Percentiles rank a stretch among this genome's conserved stretches.
Evolutionary conservation across 441 rosid genomes (phyloP).

Genomic region (Adansonia gregorii): DNA sequence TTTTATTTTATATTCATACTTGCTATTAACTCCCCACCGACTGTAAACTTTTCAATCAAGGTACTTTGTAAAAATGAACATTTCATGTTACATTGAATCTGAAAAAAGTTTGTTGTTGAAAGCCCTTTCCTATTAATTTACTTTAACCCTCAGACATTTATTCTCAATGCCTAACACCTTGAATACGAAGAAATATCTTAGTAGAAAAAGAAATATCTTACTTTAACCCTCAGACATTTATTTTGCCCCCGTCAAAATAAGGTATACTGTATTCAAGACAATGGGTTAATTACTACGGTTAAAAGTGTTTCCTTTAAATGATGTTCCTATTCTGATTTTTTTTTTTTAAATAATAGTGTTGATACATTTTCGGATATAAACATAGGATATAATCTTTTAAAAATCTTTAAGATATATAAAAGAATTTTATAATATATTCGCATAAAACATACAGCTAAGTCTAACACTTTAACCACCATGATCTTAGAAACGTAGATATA

Average conservation of each 20-base stretch:
- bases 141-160: neutral
- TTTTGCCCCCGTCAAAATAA: too few species aligned
- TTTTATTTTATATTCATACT: neutral
- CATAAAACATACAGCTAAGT: too few species aligned
- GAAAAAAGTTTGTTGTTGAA: neutral
- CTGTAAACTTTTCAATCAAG: neutral
- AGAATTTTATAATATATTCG: too few species aligned
- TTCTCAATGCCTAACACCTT: neutral
- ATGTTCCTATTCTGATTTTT: too few species aligned
- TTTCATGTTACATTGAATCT: conserved; percentile 7
- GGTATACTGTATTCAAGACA: neutral
- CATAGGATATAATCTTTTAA: too few species aligned
- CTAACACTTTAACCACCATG: too few species aligned
- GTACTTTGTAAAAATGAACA: neutral
- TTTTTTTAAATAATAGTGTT: too few species aligned
- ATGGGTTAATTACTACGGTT: neutral
- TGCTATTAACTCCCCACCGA: neutral
- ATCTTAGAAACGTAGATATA: too few species aligned
- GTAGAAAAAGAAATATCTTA: neutral
- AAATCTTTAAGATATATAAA: too few species aligned
- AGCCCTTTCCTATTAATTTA: neutral
- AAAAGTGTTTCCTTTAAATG: neutral
- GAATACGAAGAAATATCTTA: neutral
- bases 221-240: too few species aligned
- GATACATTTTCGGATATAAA: too few species aligned